Base-by-base conservation (phyloP, 1,284 basidiomycete genomes). In the Ceratobasidium sp. region DNA sequence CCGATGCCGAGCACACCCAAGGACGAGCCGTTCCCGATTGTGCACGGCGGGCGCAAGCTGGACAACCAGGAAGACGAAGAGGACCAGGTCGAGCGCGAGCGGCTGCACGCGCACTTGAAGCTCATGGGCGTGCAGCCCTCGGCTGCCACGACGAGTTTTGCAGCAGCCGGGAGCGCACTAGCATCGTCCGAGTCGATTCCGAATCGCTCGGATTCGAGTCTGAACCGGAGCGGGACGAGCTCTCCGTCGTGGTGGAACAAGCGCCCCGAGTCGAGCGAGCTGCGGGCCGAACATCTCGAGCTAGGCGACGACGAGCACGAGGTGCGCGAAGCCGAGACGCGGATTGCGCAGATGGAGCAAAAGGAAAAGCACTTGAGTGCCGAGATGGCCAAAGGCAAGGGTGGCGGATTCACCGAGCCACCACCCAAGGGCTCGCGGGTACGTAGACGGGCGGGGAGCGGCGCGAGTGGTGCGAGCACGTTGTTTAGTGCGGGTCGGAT, bases 51-150 rank as follows among this genome's bases (percentile, higher is more conserved):
- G n/a, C 84, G 90, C 60, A 92, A 91, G 77, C 77, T 92, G 50
- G 90, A 89, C 74, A 94, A 84, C 1, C 81, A 85, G 45, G 94
- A 96, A 78, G 94, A 94, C 75, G 94, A 96, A 58, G 92, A 96
- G 70, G 94, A 96, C 75, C 83, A 86, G 54, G 84, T 84, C 70
- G 94, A 95, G 78, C 83, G 94, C 69, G 92, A 94, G 77, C 86
- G 92, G 15, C 81, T 95, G 70, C 84, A 91, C 74, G 93, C 93
- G 12, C 91, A 91, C 12, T 90, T 96, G 89, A 94, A 94, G 78
- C 81, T 96, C 34, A 93, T 95, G 92, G 94, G 94, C 8, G 91
- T 95, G 69, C 87, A 93, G 60, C 43, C 71, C 25, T 45, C 58
- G 1, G 74, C 73, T 20, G 22, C 15, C 17, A 35, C 20, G 20